phyloP scores from a whole-genome alignment of 495 filamentous ascomycete species.

The Daldinia bambusicola region DNA sequence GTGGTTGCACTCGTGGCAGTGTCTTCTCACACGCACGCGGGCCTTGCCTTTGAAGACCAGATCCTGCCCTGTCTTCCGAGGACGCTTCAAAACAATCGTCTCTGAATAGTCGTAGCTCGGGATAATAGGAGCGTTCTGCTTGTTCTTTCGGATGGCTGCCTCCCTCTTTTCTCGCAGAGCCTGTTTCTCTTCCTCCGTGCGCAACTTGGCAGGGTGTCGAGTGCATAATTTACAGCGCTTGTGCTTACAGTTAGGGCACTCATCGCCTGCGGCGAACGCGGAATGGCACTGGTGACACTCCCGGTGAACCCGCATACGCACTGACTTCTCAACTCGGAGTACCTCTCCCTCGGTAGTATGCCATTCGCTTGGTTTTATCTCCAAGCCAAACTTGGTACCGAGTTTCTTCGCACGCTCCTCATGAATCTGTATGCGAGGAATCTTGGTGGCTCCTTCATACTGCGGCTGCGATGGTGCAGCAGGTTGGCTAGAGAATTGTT shows the following conservation, averaged over 20 bases:
- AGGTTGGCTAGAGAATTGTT: constrained; percentile 32
- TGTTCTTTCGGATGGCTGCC: constrained; percentile 60
- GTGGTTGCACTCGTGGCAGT: constrained; percentile 78
- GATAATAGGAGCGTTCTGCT: constrained; percentile 58
- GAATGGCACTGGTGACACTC: constrained; percentile 82
- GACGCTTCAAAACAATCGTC: constrained; percentile 64
- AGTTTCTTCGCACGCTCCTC: constrained; percentile 76
- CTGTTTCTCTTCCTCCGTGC: constrained; percentile 61
- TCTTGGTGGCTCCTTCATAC: constrained; percentile 51
- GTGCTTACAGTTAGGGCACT: constrained; percentile 79
- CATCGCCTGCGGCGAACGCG: constrained; percentile 73
- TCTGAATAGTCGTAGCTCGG: constrained; percentile 58
- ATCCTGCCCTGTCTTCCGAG: constrained; percentile 75
- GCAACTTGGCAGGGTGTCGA: constrained; percentile 68
- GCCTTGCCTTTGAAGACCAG: constrained; percentile 69
- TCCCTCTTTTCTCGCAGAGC: constrained; percentile 56
- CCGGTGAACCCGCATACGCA: constrained; percentile 90
- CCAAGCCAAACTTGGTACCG: constrained; percentile 78
- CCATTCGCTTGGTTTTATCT: constrained; percentile 76
- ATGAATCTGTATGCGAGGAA: constrained; percentile 62
- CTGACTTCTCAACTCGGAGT: constrained; percentile 83
- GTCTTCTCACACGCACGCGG: constrained; percentile 76
- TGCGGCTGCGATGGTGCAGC: constrained; percentile 39
- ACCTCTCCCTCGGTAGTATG: constrained; percentile 66
- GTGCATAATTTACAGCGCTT: constrained; percentile 81